Percentiles rank a stretch among this genome's conserved stretches.
These are phyloP conservation scores for Toxoplasma gondii DNA, from an alignment of 169 alveolate species.

Conservation along the genomic window DNA sequence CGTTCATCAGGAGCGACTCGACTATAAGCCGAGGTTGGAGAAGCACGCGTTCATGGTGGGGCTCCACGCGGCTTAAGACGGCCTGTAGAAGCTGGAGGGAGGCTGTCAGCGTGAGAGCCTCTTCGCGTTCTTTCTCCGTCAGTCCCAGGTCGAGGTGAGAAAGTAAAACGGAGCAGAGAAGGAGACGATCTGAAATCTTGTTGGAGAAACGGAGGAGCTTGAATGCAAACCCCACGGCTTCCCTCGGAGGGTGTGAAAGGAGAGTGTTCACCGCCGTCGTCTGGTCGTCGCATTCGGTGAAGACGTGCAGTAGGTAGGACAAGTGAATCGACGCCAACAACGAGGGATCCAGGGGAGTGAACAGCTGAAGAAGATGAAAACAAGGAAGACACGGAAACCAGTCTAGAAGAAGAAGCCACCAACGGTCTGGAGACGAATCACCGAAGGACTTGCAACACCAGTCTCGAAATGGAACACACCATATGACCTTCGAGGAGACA, in stretches of 20 bases:
- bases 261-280: slow-evolving; percentile 41
- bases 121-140: slow-evolving; percentile 29
- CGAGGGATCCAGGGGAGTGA: background rate
- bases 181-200: slow-evolving; percentile 38
- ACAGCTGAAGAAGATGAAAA: background rate
- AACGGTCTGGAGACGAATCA: no score
- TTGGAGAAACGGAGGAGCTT: slow-evolving; percentile 13
- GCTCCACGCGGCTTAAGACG: slow-evolving; percentile 67
- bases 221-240: slow-evolving; percentile 7
- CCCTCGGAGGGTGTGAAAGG: slow-evolving; percentile 4
- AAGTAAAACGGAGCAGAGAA: slow-evolving; percentile 51
- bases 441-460: no score
- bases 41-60: slow-evolving; percentile 68
- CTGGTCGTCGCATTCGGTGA: slow-evolving; percentile 25
- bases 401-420: background rate
- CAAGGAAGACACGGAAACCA: background rate
- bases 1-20: slow-evolving; percentile 52
- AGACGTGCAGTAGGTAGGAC: background rate
- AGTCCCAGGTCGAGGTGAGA: background rate
- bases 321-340: background rate
- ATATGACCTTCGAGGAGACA: no score
- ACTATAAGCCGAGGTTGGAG: slow-evolving; percentile 41
- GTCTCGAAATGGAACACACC: no score
- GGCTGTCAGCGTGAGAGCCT: slow-evolving; percentile 63
- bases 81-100: slow-evolving; percentile 70